phyloP scores from a whole-genome alignment of 1,284 basidiomycete genomes.

The Trichosporon sp. region DNA sequence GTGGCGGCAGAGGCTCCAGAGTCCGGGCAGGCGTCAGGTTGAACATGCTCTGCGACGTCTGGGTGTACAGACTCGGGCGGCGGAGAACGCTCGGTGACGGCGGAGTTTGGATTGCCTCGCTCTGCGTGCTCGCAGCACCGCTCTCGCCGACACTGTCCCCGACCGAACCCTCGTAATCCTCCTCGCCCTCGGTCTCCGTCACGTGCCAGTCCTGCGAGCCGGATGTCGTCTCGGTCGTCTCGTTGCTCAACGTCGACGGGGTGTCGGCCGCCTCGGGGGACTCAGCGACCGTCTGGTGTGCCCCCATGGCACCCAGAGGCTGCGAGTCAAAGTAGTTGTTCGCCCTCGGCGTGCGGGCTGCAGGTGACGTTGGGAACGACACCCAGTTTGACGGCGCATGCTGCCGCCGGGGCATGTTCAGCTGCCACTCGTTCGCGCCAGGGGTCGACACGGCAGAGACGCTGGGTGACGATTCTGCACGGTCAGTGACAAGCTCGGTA shows the following conservation, averaged over 20 bases:
- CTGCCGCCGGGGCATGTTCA: not conserved
- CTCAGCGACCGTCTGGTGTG: not conserved
- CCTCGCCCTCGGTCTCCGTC: slow-evolving; percentile 8
- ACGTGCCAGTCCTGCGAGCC: not conserved
- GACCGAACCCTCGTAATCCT: slow-evolving; percentile 20
- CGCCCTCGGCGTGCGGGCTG: not conserved
- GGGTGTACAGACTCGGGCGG: slow-evolving; percentile 64
- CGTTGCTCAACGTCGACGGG: not conserved
- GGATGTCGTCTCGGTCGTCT: not conserved
- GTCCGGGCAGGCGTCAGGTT: slow-evolving; percentile 52
- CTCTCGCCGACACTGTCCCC: slow-evolving; percentile 25
- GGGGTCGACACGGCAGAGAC: not conserved
- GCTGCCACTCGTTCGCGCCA: slow-evolving; percentile 16
- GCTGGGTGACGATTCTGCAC: not conserved
- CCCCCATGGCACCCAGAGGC: not conserved
- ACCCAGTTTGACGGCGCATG: not conserved
- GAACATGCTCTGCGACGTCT: slow-evolving; percentile 65
- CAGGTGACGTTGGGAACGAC: slow-evolving; percentile 4
- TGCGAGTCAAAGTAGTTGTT: not conserved
- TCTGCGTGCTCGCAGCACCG: slow-evolving; percentile 22
- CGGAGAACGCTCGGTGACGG: slow-evolving; percentile 5
- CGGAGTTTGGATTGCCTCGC: slow-evolving; percentile 23
- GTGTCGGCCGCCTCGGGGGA: slow-evolving; percentile 7
- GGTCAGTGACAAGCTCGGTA: not conserved
- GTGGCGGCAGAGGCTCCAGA: not conserved